Conservation (phyloP, 2,329 filamentous ascomycete species). For the Trichoderma brevicompactum region DNA sequence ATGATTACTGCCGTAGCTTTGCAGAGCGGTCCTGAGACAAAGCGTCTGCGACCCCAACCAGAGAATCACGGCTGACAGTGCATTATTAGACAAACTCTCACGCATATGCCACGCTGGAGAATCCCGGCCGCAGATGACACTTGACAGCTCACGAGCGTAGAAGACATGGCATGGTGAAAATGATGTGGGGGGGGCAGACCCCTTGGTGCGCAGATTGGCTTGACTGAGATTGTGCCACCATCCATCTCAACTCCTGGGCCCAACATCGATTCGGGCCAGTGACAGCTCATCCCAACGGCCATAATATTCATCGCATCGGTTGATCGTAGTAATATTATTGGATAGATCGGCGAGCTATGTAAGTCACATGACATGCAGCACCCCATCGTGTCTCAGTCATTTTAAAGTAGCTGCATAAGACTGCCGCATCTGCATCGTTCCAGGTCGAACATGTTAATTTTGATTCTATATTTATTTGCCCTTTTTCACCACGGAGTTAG, state of each 20-base stretch:
- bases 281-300: neutral
- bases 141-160: neutral
- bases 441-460: constrained; percentile 2
- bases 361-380: constrained; percentile 22
- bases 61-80: neutral
- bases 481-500: neutral
- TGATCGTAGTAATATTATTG: neutral
- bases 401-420: neutral
- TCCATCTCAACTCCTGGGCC: constrained; percentile 12
- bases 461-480: neutral
- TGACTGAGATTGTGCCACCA: constrained; percentile 15
- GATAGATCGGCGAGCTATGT: neutral
- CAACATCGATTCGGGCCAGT: neutral
- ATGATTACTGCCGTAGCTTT: neutral
- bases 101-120: neutral
- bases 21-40: neutral
- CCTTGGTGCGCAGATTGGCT: constrained; percentile 2
- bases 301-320: neutral
- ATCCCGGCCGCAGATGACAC: neutral
- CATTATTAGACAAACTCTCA: neutral
- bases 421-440: constrained; percentile 7
- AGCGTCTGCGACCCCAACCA: neutral
- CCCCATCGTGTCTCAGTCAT: constrained; percentile 18
- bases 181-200: neutral
- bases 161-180: neutral